Conservation (phyloP, 441 rosid genomes). For the Populus hybrid region DNA sequence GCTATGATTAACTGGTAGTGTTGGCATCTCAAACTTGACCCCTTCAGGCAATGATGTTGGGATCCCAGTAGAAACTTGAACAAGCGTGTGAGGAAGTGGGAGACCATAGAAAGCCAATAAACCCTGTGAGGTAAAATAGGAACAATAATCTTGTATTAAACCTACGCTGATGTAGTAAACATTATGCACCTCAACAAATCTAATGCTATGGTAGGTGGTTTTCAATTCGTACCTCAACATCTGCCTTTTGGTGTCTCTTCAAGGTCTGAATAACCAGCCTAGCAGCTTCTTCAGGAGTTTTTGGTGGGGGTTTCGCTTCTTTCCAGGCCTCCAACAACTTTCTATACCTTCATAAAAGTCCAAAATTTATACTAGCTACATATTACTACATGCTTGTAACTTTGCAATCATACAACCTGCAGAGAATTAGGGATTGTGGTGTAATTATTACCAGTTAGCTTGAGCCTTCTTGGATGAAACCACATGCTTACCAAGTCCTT, state of each 20-base stretch:
- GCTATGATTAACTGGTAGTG: conserved; percentile 48
- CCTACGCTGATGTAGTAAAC: background rate
- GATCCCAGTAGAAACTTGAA: conserved; percentile 33
- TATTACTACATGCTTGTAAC: background rate
- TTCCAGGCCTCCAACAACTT: conserved; percentile 76
- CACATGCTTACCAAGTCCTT: conserved; percentile 63
- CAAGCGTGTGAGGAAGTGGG: conserved; percentile 55
- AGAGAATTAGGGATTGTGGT: background rate
- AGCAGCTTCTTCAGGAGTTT: conserved; percentile 65
- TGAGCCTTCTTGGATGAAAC: conserved; percentile 85
- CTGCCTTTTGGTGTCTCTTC: conserved; percentile 52
- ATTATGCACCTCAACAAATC: background rate
- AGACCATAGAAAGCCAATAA: conserved; percentile 77
- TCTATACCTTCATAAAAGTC: conserved; percentile 51
- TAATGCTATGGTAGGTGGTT: background rate
- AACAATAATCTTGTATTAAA: conserved; percentile 1
- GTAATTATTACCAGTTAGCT: conserved; percentile 65
- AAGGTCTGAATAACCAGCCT: conserved; percentile 56
- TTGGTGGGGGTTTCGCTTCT: conserved; percentile 76
- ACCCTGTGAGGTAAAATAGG: conserved; percentile 41
- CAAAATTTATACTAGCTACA: background rate
- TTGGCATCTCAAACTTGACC: conserved; percentile 51
- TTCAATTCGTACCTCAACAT: conserved; percentile 56
- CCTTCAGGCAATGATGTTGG: conserved; percentile 58
- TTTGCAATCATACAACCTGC: background rate